Evolutionary conservation across 1,284 basidiomycete species (phyloP), one percentile per base, ranked within the genome.

Genomic region (Amylostereum areolatum): DNA sequence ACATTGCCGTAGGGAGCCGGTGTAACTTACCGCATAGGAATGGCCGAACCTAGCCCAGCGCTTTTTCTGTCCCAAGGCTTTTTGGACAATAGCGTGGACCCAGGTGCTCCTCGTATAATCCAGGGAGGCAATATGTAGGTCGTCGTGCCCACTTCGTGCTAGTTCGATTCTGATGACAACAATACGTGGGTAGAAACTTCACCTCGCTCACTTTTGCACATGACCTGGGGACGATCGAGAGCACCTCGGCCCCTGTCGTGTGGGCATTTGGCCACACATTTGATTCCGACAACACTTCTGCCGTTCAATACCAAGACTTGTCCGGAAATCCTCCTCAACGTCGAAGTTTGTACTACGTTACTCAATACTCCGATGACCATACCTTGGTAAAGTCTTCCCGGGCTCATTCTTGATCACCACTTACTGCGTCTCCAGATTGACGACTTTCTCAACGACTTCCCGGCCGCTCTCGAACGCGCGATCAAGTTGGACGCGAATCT

Each of bases 71-170:
- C 4, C 33, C 49, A 29, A 8, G 57, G 41, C n/a, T 28, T 28
- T 12, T 28, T 43, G 25, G 28, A 43, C 41, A 43, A 43, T 25
- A 25, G n/a, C 12, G n/a, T 18, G 12, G 37, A 39, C 12, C n/a
- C 37, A 39, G 60, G 57, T n/a, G 66, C 59, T 55, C 62, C 66
- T 25, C 51, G 62, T 2, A 39, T 18, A 12, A 18, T 39, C 37
- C 37, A 25, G 6, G 37, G n/a, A 12, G 39, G 24, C 11, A 8
- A 12, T 25, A 27, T 10, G 3, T 7, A 3, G 18, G 4, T 9
- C 6, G 35, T 47, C 18, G 45, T 56, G 5, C 46, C 46, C 40
- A 28, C n/a, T n/a, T n/a, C n/a, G n/a, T n/a, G n/a, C n/a, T n/a
- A n/a, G n/a, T n/a, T n/a, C n/a, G n/a, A n/a, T n/a, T n/a, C n/a